Percentiles rank a stretch among this genome's conserved stretches.
phyloP scores from a whole-genome alignment of 257 asterid genomes.

The Linaria vulgaris region DNA sequence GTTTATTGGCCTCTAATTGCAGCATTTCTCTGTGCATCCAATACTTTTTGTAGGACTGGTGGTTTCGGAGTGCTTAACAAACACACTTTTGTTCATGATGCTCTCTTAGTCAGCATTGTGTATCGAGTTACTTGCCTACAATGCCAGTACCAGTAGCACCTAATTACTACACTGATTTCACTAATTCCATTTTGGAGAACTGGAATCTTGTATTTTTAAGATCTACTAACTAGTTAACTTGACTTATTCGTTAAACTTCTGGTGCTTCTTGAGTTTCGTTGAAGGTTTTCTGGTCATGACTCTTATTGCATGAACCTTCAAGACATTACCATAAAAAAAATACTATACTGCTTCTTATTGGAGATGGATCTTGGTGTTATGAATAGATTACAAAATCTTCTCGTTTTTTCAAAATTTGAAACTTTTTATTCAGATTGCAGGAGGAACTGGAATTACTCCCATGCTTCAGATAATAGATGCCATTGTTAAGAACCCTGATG shows the following conservation, averaged over 20 bases:
- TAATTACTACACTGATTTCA: conserved; percentile 4
- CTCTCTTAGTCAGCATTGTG: no score
- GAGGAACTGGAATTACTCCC: conserved; percentile 95
- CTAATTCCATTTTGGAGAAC: not conserved
- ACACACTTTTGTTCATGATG: no score
- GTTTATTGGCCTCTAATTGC: no score
- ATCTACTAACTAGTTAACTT: conserved; percentile 5
- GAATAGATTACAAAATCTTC: conserved; percentile 10
- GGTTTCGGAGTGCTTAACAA: no score
- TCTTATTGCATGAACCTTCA: no score
- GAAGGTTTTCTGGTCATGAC: no score
- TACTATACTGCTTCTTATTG: conserved; percentile 6
- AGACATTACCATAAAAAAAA: not conserved
- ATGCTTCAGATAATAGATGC: conserved; percentile 97
- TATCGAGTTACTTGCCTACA: no score
- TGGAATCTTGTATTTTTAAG: conserved; percentile 6
- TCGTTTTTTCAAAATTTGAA: conserved; percentile 11
- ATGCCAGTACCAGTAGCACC: not conserved
- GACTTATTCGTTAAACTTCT: no score
- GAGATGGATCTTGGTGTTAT: conserved; percentile 6
- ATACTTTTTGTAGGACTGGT: no score
- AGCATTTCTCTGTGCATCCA: no score
- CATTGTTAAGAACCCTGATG: conserved; percentile 88
- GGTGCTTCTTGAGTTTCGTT: no score
- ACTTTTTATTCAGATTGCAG: conserved; percentile 68